Evolutionary conservation across 495 filamentous ascomycete genomes (phyloP).

Genomic region (Penicillium cataractarum): DNA sequence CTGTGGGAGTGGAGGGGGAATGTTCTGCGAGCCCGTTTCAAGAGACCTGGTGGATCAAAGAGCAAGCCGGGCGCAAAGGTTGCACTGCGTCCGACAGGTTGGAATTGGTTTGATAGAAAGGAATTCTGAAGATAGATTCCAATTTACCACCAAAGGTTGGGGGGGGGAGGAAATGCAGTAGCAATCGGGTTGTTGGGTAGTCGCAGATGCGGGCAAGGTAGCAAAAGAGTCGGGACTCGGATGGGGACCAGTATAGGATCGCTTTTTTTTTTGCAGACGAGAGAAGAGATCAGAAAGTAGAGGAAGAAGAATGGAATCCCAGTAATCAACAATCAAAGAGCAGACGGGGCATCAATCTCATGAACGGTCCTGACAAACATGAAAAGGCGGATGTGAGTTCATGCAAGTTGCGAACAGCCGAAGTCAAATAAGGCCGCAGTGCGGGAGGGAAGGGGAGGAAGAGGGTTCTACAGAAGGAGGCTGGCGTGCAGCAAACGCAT

Average conservation of each 20-base stretch:
- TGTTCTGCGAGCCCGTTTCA: background rate
- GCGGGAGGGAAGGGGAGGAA: constrained; percentile 14
- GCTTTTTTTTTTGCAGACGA: background rate
- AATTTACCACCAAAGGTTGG: background rate
- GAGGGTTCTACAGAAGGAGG: constrained; percentile 17
- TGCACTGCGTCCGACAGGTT: constrained; percentile 8
- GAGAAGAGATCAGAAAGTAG: background rate
- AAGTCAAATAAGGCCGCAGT: constrained; percentile 23
- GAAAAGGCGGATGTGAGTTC: constrained; percentile 16
- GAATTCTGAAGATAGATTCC: constrained; percentile 10
- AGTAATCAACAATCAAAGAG: constrained; percentile 24
- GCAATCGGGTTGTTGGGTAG: constrained; percentile 5
- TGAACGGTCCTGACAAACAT: constrained; percentile 60
- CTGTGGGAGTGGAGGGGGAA: too few species aligned
- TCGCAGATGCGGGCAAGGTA: background rate
- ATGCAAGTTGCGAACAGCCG: constrained; percentile 18
- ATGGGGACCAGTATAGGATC: background rate
- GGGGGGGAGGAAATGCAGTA: background rate
- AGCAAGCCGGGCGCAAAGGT: constrained; percentile 3
- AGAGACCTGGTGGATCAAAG: constrained; percentile 5
- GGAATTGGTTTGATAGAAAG: constrained; percentile 23
- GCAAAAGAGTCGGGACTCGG: background rate
- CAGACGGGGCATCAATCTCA: constrained; percentile 54
- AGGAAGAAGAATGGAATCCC: background rate
- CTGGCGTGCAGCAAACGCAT: constrained; percentile 39